phyloP scores from a whole-genome alignment of 1,284 basidiomycete species.

The Sanghuangporus sanghuang region DNA sequence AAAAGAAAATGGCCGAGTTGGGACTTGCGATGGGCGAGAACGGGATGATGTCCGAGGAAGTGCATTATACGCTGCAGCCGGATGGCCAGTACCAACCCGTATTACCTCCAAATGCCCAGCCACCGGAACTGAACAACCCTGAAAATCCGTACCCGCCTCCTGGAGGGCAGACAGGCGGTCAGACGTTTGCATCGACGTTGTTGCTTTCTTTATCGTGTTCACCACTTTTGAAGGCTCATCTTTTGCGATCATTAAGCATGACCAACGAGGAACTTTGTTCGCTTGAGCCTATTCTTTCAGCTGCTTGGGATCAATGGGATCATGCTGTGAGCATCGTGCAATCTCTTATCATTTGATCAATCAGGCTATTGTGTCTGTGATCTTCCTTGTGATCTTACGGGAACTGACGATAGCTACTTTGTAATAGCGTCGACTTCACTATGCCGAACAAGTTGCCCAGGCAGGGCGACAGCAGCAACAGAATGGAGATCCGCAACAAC shows the following conservation, averaged over 20 bases:
- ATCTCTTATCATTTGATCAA: slow-evolving; percentile 2
- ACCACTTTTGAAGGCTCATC: slow-evolving; percentile 65
- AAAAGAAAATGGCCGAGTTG: slow-evolving; percentile 71
- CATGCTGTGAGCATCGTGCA: slow-evolving; percentile 46
- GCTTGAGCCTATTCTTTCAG: slow-evolving; percentile 70
- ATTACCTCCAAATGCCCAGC: slow-evolving; percentile 31
- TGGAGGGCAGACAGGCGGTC: slow-evolving; percentile 40
- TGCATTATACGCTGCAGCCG: slow-evolving; percentile 52
- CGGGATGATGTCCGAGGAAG: slow-evolving; percentile 54
- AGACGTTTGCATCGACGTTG: slow-evolving; percentile 68
- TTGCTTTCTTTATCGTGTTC: slow-evolving; percentile 68
- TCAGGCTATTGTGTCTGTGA: slow-evolving; percentile 6
- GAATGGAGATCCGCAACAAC: slow-evolving; percentile 7
- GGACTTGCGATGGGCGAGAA: slow-evolving; percentile 71
- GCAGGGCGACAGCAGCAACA: slow-evolving; percentile 23
- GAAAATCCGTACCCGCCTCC: slow-evolving; percentile 34
- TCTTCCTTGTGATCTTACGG: slow-evolving; percentile 12
- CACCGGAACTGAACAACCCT: slow-evolving; percentile 24
- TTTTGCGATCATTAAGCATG: slow-evolving; percentile 65
- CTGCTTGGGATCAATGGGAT: slow-evolving; percentile 80
- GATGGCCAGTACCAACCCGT: slow-evolving; percentile 56
- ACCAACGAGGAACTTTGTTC: slow-evolving; percentile 72
- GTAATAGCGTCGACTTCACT: slow-evolving; percentile 56
- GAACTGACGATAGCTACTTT: neutral
- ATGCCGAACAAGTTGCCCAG: slow-evolving; percentile 50